These are phyloP conservation scores for Zymoseptoria brevis DNA, from an alignment of 2,329 filamentous ascomycete genomes.

Conservation along the genomic window DNA sequence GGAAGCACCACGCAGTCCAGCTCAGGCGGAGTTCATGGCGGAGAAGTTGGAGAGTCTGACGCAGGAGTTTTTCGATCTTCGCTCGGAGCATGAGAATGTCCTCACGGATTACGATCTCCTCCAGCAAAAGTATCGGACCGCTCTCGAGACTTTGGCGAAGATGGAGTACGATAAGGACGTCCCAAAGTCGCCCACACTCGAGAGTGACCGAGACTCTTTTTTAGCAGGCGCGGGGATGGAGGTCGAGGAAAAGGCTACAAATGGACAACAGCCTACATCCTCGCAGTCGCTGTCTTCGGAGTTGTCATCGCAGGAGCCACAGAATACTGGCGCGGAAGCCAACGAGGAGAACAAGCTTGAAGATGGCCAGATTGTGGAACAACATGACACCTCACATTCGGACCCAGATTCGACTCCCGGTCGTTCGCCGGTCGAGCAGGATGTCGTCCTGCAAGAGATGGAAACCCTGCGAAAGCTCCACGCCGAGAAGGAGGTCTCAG, in stretches of 20 bases:
- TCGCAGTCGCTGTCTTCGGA: constrained; percentile 92
- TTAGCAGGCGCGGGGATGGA: constrained; percentile 68
- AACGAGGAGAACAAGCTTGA: constrained; percentile 4
- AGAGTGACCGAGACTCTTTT: constrained; percentile 66
- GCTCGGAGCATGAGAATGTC: constrained; percentile 81
- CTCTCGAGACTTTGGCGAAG: constrained; percentile 70
- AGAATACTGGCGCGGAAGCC: constrained; percentile 38
- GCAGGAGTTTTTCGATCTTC: constrained; percentile 83
- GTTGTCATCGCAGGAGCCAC: constrained; percentile 78
- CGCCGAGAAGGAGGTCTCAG: constrained; percentile 66
- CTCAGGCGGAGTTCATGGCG: constrained; percentile 75
- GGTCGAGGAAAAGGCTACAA: constrained; percentile 26
- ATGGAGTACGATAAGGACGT: constrained; percentile 59
- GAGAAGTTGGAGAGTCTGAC: constrained; percentile 89
- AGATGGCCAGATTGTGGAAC: constrained; percentile 9
- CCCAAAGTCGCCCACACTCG: constrained; percentile 57
- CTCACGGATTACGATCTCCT: constrained; percentile 73
- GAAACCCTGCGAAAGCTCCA: constrained; percentile 63
- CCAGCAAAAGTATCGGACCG: constrained; percentile 83
- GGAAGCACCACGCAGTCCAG: constrained; percentile 55
- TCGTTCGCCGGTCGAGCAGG: constrained; percentile 31
- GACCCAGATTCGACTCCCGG: neutral
- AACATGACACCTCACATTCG: neutral
- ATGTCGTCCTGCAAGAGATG: constrained; percentile 64
- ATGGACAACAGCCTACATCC: constrained; percentile 62